Base-by-base conservation (phyloP, 2,329 filamentous ascomycete genomes). In the Monilinia vaccinii-corymbosi region DNA sequence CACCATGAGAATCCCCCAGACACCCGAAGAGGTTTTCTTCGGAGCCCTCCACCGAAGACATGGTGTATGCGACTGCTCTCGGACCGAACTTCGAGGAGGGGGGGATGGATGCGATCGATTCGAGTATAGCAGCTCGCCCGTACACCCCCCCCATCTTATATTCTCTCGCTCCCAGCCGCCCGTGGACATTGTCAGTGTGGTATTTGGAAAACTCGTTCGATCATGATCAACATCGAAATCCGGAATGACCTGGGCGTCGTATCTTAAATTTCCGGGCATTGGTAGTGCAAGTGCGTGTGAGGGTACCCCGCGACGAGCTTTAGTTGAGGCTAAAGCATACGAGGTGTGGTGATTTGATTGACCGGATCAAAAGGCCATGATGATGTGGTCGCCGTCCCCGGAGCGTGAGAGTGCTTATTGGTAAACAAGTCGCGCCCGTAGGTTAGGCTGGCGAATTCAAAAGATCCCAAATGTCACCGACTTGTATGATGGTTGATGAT, bases 221-320 rank as follows among this genome's bases (percentile, higher is more conserved):
- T 60, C 65, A 68, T 67, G 61, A 60, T 69, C 63, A 64, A 62
- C 51, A 47, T 64, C 25, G 34, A 40, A 57, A 62, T 68, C 53
- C 58, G 61, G 61, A 48, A 64, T 63, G 63, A 65, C 65, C 66
- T 63, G 61, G 62, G 61, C 25, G 47, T 58, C 53, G 60, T 52
- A 51, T 62, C 52, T 62, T 63, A 62, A 65, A 56, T 62, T 63
- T 65, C 67, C 67, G 68, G 62, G 66, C 68, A 68, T 66, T 62
- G 58, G 49, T 36, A 49, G 65, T 53, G 56, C 60, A 57, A 64
- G 52, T 55, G 56, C 60, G 57, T 63, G 52, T 55, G 62, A 61
- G 62, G 60, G 57, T 59, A 59, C 63, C 64, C 65, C 66, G 65
- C 62, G 64, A 67, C 63, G 55, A 62, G 47, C 40, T 52, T 52